Conservation (phyloP, 2,329 filamentous ascomycete species). For the Sclerotinia trifoliorum region DNA sequence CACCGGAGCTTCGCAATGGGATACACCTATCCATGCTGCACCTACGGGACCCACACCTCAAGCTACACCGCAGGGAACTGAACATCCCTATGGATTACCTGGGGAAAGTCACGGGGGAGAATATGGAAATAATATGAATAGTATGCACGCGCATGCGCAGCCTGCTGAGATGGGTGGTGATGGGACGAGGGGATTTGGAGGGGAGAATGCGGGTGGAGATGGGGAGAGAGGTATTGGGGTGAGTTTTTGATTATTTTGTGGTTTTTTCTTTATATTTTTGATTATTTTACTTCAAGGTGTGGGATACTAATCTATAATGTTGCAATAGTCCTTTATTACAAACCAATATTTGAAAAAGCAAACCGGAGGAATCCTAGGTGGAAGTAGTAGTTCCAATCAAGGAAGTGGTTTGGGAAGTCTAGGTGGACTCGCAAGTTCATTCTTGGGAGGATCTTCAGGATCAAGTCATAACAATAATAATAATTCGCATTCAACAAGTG, state of each 20-base stretch:
- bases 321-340: conserved; percentile 37
- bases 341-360: conserved; percentile 32
- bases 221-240: conserved; percentile 66
- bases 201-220: conserved; percentile 60
- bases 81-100: conserved; percentile 63
- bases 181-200: conserved; percentile 58
- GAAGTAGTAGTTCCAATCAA: conserved; percentile 23
- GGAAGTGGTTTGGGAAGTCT: conserved; percentile 40
- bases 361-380: conserved; percentile 15
- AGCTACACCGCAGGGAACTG: conserved; percentile 46
- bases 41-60: conserved; percentile 60
- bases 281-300: too few species aligned
- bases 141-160: conserved; percentile 28
- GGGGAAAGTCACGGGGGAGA: conserved; percentile 35
- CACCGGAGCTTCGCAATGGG: conserved; percentile 71
- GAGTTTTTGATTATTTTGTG: conserved; percentile 42
- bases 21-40: conserved; percentile 64
- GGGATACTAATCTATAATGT: background rate
- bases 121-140: background rate
- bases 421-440: conserved; percentile 43
- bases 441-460: conserved; percentile 34
- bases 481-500: conserved; percentile 32
- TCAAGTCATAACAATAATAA: conserved; percentile 30
- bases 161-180: conserved; percentile 53
- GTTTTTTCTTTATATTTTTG: background rate